Evolutionary conservation across 1,139 yeast genomes (phyloP), one percentile per base, ranked within the genome.

Genomic region (Geotrichum klebahnii): DNA sequence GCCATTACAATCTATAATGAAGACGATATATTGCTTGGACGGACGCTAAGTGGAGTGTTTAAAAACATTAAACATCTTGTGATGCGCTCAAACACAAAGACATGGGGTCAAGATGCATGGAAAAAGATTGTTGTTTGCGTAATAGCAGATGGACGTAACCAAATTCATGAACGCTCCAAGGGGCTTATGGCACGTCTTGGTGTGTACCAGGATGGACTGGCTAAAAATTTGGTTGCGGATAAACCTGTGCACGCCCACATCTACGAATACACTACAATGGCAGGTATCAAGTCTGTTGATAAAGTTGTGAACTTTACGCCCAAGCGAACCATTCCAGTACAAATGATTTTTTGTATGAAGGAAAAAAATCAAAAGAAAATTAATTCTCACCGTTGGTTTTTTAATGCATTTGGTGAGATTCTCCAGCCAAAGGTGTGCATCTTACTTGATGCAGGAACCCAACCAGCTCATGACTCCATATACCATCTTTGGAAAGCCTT

Each of bases 31-130:
- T 70, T 82, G 41, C 71, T 85, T 51, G 92, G 84, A 1, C 71
- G 86, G 53, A 84, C 95, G 1, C 72, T 85, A 56, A 82, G 81
- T 62, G 94, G 94, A 46, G 81, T 85, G 9, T 83, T 85, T 67
- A 80, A 82, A 53, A 85, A 86, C 63, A 81, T 85, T 56, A 71
- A 77, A 54, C 80, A 85, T 63, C 71, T 85, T 53, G 72, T 78
- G 53, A 73, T 78, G 37, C 68, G 82, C 48, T 71, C 77, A 38
- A 71, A 79, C 29, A 80, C 84, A 40, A 75, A 42, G 17, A 74
- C 76, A 1, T 85, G 95, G 95, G 95, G 94, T 24, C 79, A 76
- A 46, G 86, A 82, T 46, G 78, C 86, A 2, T 85, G 95, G 95
- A 82, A 84, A 59, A 84, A 83, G 62, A 76, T 85, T 26, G 90